These are phyloP conservation scores for Yamagishiella unicocca DNA, from an alignment of 139 green algal genomes.

Conservation along the genomic window DNA sequence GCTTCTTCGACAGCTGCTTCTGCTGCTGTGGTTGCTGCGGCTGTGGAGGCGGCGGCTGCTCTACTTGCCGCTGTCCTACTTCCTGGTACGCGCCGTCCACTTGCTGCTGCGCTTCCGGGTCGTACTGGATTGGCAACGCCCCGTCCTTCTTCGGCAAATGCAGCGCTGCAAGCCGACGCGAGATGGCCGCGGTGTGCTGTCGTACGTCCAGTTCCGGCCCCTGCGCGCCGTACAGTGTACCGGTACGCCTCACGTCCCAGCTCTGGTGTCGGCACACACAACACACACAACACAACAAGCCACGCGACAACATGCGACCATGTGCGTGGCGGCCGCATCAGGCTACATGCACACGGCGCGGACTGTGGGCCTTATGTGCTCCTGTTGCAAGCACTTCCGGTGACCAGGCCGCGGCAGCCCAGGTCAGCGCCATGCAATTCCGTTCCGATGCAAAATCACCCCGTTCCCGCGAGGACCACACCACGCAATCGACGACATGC, in stretches of 20 bases:
- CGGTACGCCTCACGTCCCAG: not conserved
- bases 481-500: too few species aligned
- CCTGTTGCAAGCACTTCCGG: too few species aligned
- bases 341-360: too few species aligned
- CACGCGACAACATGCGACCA: too few species aligned
- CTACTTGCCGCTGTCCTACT: not conserved
- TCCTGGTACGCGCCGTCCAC: not conserved
- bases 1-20: not conserved
- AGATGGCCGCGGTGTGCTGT: slow-evolving; percentile 19
- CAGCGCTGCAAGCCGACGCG: not conserved
- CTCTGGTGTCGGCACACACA: too few species aligned
- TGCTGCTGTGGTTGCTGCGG: not conserved
- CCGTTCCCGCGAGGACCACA: too few species aligned
- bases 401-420: too few species aligned
- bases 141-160: not conserved
- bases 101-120: not conserved
- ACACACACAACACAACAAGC: too few species aligned
- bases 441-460: too few species aligned
- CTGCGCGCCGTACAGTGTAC: not conserved
- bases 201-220: slow-evolving; percentile 25
- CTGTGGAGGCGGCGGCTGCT: not conserved
- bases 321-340: too few species aligned
- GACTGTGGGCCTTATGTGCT: too few species aligned
- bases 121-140: not conserved
- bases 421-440: too few species aligned